Evolutionary conservation across 1,284 basidiomycete species (phyloP).

Genomic region (Rhodotorula sp.): DNA sequence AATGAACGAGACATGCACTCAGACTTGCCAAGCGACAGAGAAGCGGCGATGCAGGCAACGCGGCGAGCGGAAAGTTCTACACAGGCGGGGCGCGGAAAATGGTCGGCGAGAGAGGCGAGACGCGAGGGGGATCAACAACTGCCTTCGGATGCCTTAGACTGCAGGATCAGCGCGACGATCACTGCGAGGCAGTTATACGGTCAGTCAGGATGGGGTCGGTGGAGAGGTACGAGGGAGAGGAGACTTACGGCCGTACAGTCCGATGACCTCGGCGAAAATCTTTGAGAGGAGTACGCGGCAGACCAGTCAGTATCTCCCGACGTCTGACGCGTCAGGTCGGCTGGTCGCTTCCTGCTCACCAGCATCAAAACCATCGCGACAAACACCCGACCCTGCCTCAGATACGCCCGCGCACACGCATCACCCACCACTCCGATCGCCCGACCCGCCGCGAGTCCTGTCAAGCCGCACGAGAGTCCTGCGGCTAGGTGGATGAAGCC

Average conservation of each 20-base stretch:
- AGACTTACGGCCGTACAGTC: constrained; percentile 62
- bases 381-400: constrained; percentile 88
- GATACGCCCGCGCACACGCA: constrained; percentile 82
- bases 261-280: constrained; percentile 73
- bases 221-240: neutral
- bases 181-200: constrained; percentile 45
- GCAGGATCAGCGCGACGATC: constrained; percentile 88
- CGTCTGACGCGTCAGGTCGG: neutral
- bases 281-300: neutral
- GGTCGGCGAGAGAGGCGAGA: neutral
- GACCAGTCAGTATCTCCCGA: neutral
- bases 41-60: too few relatives aligned
- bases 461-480: constrained; percentile 85
- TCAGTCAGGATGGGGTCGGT: too few relatives aligned
- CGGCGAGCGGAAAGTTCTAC: too few relatives aligned
- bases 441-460: constrained; percentile 93
- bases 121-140: constrained; percentile 16
- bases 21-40: too few relatives aligned
- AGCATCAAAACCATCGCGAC: constrained; percentile 64
- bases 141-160: constrained; percentile 51
- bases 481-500: constrained; percentile 95
- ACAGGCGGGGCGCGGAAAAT: too few relatives aligned
- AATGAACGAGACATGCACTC: too few relatives aligned
- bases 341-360: too few relatives aligned
- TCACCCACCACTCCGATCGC: constrained; percentile 97